Evolutionary conservation across 179 eudicot genomes (phyloP), one percentile per base, ranked within the genome.

Genomic region (Spinacia oleracea): DNA sequence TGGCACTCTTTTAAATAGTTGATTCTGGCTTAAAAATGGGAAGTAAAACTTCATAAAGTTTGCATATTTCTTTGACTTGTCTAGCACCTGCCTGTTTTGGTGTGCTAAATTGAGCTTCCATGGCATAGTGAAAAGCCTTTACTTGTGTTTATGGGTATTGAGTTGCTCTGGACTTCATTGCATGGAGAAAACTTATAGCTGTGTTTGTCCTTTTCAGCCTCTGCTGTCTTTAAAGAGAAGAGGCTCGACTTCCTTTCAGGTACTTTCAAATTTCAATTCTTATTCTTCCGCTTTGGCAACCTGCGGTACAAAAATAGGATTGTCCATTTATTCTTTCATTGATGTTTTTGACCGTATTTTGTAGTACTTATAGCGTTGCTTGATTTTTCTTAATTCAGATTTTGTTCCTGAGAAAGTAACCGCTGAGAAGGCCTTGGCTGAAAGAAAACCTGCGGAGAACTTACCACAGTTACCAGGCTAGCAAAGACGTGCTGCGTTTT

Each of bases 181-280:
- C 46, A 38, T 62, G 62, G 12, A 65, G 45, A 56, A 29, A 21
- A 11, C 78, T 73, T 20, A 62, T 67, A 60, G 32, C 32, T 73
- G 75, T 15, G 77, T 75, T 53, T 73, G 76, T 64, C 35, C 73
- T 82, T 51, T 77, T 86, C 97, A 94, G 98, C 97, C 15, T 83
- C 92, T 23, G 90, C 82, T 77, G 92, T 95, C 70, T 56, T 87
- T 66, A 88, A 85, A 74, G 84, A 82, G 78, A 84, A 78, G 85
- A 84, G 88, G 83, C 85, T 93, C 75, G 93, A 89, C 78, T 95
- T 95, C 81, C 93, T 95, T 55, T 85, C 94, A 87, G 98, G 98
- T 94, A 89, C n/a, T 65, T 67, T 23, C 10, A 0, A 89, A 20
- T 65, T 67, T 23, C 10, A 0, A 64, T 51, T 58, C 65, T 29